phyloP scores from a whole-genome alignment of 352 stramenopile species.

The Phytopythium litorale region DNA sequence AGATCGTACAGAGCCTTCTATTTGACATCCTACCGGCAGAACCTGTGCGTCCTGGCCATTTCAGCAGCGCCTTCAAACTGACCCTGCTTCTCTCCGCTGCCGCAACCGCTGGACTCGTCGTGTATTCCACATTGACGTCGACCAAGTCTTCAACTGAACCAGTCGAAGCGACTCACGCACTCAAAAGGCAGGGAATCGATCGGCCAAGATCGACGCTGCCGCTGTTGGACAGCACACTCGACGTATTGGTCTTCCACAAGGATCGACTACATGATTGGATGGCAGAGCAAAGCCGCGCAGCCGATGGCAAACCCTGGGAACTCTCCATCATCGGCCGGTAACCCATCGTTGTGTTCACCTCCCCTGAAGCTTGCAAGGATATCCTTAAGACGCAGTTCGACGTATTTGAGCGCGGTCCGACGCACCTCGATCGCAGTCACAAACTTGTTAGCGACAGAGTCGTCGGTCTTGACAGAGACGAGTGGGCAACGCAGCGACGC shows the following conservation, averaged over 20 bases:
- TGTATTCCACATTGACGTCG: background rate
- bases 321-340: conserved; percentile 29
- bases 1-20: background rate
- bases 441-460: conserved; percentile 54
- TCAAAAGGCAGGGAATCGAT: conserved; percentile 7
- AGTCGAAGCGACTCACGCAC: background rate
- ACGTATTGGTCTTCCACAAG: conserved; percentile 36
- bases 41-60: background rate
- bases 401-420: conserved; percentile 34
- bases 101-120: background rate
- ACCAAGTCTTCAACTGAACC: too few relatives aligned
- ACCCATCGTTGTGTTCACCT: conserved; percentile 26
- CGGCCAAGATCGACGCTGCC: conserved; percentile 27
- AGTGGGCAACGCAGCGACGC: conserved; percentile 62
- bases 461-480: conserved; percentile 37
- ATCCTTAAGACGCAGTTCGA: conserved; percentile 38
- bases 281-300: conserved; percentile 28
- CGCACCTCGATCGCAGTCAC: conserved; percentile 16
- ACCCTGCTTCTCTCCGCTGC: background rate
- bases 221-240: conserved; percentile 39
- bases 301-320: conserved; percentile 24
- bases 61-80: background rate
- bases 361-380: conserved; percentile 16
- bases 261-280: conserved; percentile 45
- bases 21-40: background rate